Evolutionary conservation across 345 rosid genomes (phyloP), one percentile per base, ranked within the genome.

Genomic region (Citrus glauca): DNA sequence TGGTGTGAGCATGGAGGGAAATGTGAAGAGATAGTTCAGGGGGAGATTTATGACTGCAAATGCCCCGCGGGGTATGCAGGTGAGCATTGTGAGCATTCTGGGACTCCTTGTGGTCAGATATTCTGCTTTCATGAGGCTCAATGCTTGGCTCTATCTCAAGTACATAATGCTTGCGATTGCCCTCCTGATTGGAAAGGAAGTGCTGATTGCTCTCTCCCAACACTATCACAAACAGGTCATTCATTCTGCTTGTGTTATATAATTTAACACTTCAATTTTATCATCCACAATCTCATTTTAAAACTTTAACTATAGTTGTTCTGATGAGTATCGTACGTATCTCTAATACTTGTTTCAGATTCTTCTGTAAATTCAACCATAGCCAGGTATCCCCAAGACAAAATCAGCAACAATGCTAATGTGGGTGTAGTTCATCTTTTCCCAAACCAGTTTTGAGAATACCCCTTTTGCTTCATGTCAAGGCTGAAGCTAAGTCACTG

Each of bases 1-100:
- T 85, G 88, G 88, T 85, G 88, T 13, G 81, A 81, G 53, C 75
- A 78, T 38, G 84, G 79, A 6, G 84, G 86, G 74, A 76, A 37
- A 35, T 82, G 86, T 35, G 74, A 80, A 42, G 86, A 81, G 81
- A 82, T 82, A 16, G 82, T 85, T 61, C 86, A 81, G 77, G 88
- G 86, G 4, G 86, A 85, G 74, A 64, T 68, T 1, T 83, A 85
- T 57, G 67, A 48, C 8, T 85, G 84, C 80, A 64, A 60, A 62
- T 85, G 84, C 70, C 84, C 66, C 33, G 61, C 80, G 14, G 81
- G 86, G 11, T 80, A 57, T 64, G 22, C 45, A 4, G 86, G 81
- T 9, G 60, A 78, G 7, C 77, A 10, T 22, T 85, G 84, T 3
- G 77, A 83, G 66, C 74, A 75, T 61, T 38, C 37, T 0, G 82